Base-by-base conservation (phyloP, 805 yeast genomes). In the Lipomyces yamadae region DNA sequence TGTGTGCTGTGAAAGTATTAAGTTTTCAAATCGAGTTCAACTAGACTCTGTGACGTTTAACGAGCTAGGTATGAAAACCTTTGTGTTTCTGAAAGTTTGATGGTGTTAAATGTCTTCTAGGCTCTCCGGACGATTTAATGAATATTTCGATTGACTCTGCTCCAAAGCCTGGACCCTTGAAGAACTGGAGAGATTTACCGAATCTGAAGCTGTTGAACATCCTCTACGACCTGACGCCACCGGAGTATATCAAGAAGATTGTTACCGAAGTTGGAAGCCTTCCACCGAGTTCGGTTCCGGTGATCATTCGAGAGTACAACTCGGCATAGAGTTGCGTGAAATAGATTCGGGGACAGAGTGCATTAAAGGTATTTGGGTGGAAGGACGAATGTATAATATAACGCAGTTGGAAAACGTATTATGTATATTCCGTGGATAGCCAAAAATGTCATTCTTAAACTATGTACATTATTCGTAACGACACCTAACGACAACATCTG, bases 281-380 rank as follows among this genome's bases (percentile, higher is more conserved):
- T 72, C 99, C 99, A 10, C 97, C 99, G 55, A 90, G 96, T n/a
- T 92, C 98, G 1, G 98, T 95, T 65, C 99, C 99, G 34, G 98
- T 95, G 59, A 91, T 95, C 68, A 81, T 95, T 73, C 86, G 98
- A 79, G 99, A 95, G 78, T 95, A 94, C 78, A 91, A 92, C 75
- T n/a, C 61, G 57, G 56, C 58, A 18, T 58, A 45, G 35, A 15
- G 6, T 18, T 58, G 39, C 66, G 11, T 53, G n/a, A 42, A 7
- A n/a, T n/a, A 15, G 48, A 42, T 42, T 42, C n/a, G 4, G 10
- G 48, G n/a, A 42, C 8, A 42, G 29, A 42, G 24, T 24, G 24
- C 24, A 24, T 24, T 24, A 4, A n/a, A 13, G n/a, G 5, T 3
- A 10, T 1, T 11, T 11, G 39, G 37, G 58, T 55, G 3, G 11